Percentiles rank a stretch among this genome's conserved stretches.
phyloP scores from a whole-genome alignment of 75 land plant genomes.

The Azolla pinnata region DNA sequence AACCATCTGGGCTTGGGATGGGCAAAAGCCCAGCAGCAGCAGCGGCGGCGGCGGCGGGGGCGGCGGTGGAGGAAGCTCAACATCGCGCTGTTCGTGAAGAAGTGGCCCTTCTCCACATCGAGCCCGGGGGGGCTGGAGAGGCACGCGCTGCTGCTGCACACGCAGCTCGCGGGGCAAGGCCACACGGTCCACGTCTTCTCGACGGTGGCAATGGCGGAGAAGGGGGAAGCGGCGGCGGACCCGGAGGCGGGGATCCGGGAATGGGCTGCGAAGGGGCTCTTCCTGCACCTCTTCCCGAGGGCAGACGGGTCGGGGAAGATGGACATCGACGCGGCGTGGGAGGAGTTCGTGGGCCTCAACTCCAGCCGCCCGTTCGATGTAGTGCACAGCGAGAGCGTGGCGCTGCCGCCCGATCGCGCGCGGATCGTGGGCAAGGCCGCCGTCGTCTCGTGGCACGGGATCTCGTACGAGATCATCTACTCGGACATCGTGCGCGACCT shows the following conservation, averaged over 20 bases:
- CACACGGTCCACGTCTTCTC: slow-evolving; percentile 73
- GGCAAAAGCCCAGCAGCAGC: too few species aligned
- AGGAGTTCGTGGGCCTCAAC: slow-evolving; percentile 31
- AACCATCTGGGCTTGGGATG: too few species aligned
- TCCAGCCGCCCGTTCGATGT: slow-evolving; percentile 47
- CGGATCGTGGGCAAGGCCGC: slow-evolving; percentile 30
- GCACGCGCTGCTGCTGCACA: slow-evolving; percentile 70
- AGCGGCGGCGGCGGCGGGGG: too few species aligned
- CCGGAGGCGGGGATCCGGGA: background rate
- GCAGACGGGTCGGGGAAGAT: slow-evolving; percentile 28
- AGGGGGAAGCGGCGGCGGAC: slow-evolving; percentile 12
- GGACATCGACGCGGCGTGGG: slow-evolving; percentile 49
- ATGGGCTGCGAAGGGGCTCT: background rate
- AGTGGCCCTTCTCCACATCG: slow-evolving; percentile 68
- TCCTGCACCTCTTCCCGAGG: slow-evolving; percentile 40
- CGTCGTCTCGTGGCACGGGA: slow-evolving; percentile 86
- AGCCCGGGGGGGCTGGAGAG: slow-evolving; percentile 92
- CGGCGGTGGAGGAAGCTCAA: too few species aligned
- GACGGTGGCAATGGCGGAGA: slow-evolving; percentile 9
- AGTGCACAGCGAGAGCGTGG: slow-evolving; percentile 89
- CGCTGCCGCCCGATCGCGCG: slow-evolving; percentile 61
- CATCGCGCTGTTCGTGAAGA: slow-evolving; percentile 82
- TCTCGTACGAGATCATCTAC: slow-evolving; percentile 61
- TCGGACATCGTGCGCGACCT: slow-evolving; percentile 68
- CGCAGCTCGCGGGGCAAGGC: slow-evolving; percentile 58